A percentile compares a stretch with the other conserved stretches of the same genome.
Evolutionary conservation across 2,329 filamentous ascomycete species (phyloP).

Genomic region (Diaporthe sp.): DNA sequence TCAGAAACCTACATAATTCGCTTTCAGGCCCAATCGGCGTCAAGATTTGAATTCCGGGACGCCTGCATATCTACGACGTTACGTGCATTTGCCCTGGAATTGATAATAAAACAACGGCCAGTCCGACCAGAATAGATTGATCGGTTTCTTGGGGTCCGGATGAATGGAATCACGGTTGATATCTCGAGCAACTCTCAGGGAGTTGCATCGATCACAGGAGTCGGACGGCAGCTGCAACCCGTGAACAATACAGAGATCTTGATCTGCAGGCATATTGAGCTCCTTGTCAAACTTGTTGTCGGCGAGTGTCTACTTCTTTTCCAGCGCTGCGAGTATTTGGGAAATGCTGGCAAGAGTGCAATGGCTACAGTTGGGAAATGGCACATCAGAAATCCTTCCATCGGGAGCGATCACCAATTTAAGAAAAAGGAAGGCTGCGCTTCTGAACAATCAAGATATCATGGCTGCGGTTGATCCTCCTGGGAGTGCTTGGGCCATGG

Average conservation of each 20-base stretch:
- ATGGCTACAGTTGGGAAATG: neutral
- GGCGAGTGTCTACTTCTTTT: too few species aligned
- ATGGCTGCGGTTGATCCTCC: too few species aligned
- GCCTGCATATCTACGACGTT: neutral
- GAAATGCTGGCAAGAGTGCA: neutral
- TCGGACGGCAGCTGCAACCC: neutral
- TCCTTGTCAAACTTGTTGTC: neutral
- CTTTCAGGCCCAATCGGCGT: slow-evolving; percentile 13
- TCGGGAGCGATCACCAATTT: too few species aligned
- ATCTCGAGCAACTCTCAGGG: too few species aligned
- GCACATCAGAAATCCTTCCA: neutral
- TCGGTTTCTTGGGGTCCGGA: slow-evolving; percentile 4
- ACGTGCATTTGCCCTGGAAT: neutral
- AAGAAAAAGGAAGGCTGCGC: neutral
- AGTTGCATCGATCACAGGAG: neutral
- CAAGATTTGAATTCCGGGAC: slow-evolving; percentile 9
- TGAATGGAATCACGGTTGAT: neutral
- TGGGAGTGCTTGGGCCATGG: neutral
- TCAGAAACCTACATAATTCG: neutral
- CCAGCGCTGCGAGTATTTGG: neutral
- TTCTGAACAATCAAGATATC: neutral
- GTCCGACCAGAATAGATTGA: slow-evolving; percentile 3
- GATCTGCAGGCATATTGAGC: neutral
- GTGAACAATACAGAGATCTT: neutral
- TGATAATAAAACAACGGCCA: neutral